Conservation (phyloP, 352 stramenopile genomes). For the Pythium sukuiense region DNA sequence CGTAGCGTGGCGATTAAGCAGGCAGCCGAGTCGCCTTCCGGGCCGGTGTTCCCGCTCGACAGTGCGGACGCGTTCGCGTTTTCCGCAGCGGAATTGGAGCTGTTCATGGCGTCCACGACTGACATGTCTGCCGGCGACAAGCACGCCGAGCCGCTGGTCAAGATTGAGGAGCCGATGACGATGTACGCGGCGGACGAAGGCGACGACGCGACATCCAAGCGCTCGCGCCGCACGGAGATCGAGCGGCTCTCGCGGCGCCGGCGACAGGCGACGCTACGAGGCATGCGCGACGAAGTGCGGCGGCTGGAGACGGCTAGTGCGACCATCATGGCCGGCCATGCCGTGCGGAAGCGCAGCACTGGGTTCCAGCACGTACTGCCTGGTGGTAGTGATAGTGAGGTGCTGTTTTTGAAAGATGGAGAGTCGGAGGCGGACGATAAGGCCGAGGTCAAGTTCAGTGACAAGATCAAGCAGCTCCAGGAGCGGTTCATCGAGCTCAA, state of each 20-base stretch:
- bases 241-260: constrained; percentile 47
- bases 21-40: too few species aligned
- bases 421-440: constrained; percentile 9
- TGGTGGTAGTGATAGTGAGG: neutral
- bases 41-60: too few species aligned
- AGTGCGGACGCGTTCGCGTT: neutral
- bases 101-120: neutral
- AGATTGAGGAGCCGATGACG: constrained; percentile 14
- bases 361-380: neutral
- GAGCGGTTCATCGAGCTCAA: constrained; percentile 40
- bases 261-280: constrained; percentile 15
- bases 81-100: constrained; percentile 19
- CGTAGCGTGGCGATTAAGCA: too few species aligned
- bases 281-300: constrained; percentile 46
- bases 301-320: constrained; percentile 42
- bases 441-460: constrained; percentile 19
- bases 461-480: constrained; percentile 39
- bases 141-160: neutral
- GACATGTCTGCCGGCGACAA: neutral
- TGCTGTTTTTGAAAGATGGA: neutral
- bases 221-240: constrained; percentile 46
- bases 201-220: constrained; percentile 5
- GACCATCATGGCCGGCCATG: constrained; percentile 21
- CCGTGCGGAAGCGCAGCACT: neutral
- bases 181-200: neutral